A percentile compares a stretch with the other conserved stretches of the same genome.
phyloP scores from a whole-genome alignment of 441 rosid species.

The Eugenia klotzschiana region DNA sequence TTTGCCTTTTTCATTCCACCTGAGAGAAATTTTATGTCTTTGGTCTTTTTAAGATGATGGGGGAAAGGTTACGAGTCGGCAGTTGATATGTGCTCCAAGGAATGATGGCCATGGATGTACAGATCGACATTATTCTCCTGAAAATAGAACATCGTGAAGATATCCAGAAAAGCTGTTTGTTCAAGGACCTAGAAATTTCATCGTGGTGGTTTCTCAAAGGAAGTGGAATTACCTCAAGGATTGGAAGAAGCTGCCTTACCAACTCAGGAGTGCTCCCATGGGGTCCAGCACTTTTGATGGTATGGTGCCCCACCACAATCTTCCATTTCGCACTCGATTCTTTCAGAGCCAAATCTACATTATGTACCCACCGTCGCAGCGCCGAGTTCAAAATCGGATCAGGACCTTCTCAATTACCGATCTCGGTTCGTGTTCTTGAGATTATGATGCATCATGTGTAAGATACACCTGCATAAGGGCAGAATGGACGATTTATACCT shows the following conservation, averaged over 20 bases:
- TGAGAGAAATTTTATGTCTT: neutral
- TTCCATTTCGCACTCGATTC: conserved; percentile 34
- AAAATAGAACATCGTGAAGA: neutral
- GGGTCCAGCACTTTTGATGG: conserved; percentile 32
- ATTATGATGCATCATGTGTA: neutral
- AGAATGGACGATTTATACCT: conserved; percentile 1
- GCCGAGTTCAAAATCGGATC: neutral
- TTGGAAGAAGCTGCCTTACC: conserved; percentile 22
- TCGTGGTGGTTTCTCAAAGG: neutral
- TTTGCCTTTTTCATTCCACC: neutral
- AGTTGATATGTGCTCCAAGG: conserved; percentile 52
- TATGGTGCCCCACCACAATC: conserved; percentile 42
- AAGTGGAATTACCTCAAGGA: conserved; percentile 19
- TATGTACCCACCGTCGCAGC: conserved; percentile 2
- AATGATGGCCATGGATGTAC: conserved; percentile 78
- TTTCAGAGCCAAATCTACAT: conserved; percentile 18
- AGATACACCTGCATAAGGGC: neutral
- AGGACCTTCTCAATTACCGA: neutral
- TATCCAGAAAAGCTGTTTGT: neutral
- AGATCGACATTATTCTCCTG: conserved; percentile 58
- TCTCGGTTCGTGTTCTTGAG: neutral
- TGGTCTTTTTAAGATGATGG: neutral
- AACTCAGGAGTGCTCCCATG: conserved; percentile 45
- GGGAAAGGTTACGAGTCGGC: conserved; percentile 21
- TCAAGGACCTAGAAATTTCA: neutral